Conservation (phyloP, 257 asterid species). For the Forsythia viridissima region DNA sequence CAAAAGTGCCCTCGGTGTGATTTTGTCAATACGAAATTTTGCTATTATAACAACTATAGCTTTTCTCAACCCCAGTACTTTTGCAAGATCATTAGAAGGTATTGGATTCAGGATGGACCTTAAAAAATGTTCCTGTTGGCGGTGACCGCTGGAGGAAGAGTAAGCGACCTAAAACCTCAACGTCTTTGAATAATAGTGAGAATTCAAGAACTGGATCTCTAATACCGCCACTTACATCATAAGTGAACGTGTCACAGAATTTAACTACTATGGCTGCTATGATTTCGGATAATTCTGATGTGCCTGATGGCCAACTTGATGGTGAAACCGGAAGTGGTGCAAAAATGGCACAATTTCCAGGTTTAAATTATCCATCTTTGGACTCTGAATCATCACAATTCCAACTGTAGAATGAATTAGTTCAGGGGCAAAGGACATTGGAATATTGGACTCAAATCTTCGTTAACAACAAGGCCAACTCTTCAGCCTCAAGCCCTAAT, state of each 20-base stretch:
- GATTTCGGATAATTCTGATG: slow-evolving; percentile 6
- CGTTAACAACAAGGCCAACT: slow-evolving; percentile 8
- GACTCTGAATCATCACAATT: slow-evolving; percentile 16
- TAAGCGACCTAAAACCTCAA: slow-evolving; percentile 15
- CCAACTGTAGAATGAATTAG: slow-evolving; percentile 4
- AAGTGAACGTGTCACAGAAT: neutral
- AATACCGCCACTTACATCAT: neutral
- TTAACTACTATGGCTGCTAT: neutral
- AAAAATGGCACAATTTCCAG: neutral
- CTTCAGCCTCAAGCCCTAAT: slow-evolving; percentile 1
- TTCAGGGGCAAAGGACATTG: slow-evolving; percentile 21
- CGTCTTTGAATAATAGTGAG: slow-evolving; percentile 23
- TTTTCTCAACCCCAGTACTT: slow-evolving; percentile 37
- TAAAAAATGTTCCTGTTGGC: slow-evolving; percentile 41
- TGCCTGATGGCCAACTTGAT: neutral
- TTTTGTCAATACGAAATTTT: slow-evolving; percentile 35
- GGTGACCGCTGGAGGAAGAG: slow-evolving; percentile 37
- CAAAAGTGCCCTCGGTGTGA: slow-evolving; percentile 40
- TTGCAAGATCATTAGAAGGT: slow-evolving; percentile 39
- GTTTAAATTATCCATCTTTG: slow-evolving; percentile 15
- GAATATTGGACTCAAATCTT: slow-evolving; percentile 31
- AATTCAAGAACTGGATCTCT: slow-evolving; percentile 18
- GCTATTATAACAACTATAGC: slow-evolving; percentile 40
- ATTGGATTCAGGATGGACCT: slow-evolving; percentile 46
- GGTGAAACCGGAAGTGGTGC: neutral